Base-by-base conservation (phyloP, 495 filamentous ascomycete species). In the Daldinia vernicosa region DNA sequence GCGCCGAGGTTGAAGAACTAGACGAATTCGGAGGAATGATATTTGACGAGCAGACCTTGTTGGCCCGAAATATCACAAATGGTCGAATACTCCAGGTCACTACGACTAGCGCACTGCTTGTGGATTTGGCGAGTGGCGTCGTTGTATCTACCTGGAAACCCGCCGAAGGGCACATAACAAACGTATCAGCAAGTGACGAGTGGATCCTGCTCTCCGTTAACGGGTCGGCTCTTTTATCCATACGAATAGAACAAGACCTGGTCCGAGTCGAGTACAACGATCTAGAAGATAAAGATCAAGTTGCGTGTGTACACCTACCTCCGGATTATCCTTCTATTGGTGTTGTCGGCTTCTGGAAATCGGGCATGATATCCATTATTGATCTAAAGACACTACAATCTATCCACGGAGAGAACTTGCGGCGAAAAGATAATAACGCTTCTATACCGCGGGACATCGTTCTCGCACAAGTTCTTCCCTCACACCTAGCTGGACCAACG, bases 1-100 rank as follows among this genome's bases (percentile, higher is more conserved):
- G 89, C 28, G 94, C 93, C 4, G 92, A 93, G 64, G 89, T 97
- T 2, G 94, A 98, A 76, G 96, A 99, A 76, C 70, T 97, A 19
- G 89, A 92, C 7, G 78, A 84, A 0, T 94, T 92, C 71, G 80
- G 85, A 24, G 92, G 92, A 0, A 85, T 99, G 59, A 74, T 81
- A 7, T 76, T 98, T 35, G 79, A 86, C 35, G 86, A 92, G 69
- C 88, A 83, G 60, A 97, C 94, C n/a, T 81, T 98, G 6, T 74
- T 94, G 19, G 89, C 89, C 1, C 76, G 79, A 28, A 92, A 91
- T 72, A 63, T 95, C 12, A 81, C 86, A 0, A 80, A 83, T 22
- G 86, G 84, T 7, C 86, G 88, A 43, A 72, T 97, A 28, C 77
- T 98, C 22, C 96, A 98, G 78, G 89, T 97, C 6, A 97, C 94